Conservation (phyloP, 495 filamentous ascomycete genomes). For the Aspergillus panamensis region DNA sequence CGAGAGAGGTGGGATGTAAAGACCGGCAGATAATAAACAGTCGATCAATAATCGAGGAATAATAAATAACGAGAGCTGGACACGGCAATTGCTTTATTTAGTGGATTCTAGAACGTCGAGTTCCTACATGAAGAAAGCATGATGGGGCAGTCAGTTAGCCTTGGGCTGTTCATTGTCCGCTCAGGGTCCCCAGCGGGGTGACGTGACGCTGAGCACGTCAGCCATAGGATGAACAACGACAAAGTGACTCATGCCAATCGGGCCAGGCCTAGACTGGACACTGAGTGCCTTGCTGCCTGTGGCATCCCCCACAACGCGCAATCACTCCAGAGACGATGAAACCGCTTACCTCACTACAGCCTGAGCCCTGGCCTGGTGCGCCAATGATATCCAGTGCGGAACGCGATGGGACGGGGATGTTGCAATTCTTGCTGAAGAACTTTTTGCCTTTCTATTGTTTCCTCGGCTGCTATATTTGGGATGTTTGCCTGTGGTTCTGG, state of each 20-base stretch:
- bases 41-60: neutral
- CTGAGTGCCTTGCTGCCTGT: constrained; percentile 6
- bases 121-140: constrained; percentile 12
- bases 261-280: constrained; percentile 10
- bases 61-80: neutral
- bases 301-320: constrained; percentile 15
- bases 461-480: constrained; percentile 4
- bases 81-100: neutral
- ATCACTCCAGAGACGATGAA: constrained; percentile 8
- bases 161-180: neutral
- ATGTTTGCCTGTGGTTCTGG: constrained; percentile 6
- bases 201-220: constrained; percentile 17
- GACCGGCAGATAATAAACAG: constrained; percentile 1
- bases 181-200: neutral
- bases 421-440: constrained; percentile 8
- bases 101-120: constrained; percentile 17
- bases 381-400: constrained; percentile 1
- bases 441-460: neutral
- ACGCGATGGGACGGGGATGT: neutral
- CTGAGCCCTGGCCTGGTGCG: neutral
- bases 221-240: constrained; percentile 1
- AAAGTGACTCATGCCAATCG: constrained; percentile 16
- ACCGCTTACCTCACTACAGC: constrained; percentile 22
- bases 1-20: neutral
- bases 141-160: constrained; percentile 11